phyloP scores from a whole-genome alignment of 225 moss, liverwort and hornwort genomes.

The Physcomitrium patens region DNA sequence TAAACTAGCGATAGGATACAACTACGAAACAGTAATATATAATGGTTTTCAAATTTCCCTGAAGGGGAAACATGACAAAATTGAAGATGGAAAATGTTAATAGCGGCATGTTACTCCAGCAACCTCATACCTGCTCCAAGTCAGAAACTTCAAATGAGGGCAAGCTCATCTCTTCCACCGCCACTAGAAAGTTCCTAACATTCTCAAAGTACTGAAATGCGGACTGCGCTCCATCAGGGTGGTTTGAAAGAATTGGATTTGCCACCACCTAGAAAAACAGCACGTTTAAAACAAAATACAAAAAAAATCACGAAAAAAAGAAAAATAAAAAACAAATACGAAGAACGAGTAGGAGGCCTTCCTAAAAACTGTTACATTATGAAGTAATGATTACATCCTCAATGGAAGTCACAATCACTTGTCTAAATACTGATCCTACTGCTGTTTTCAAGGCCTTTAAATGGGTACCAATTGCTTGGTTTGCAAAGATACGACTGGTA shows the following conservation, averaged over 20 bases:
- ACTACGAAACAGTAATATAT: not conserved
- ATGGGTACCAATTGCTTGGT: not conserved
- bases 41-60: not conserved
- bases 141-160: constrained; percentile 59
- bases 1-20: constrained; percentile 7
- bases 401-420: not conserved
- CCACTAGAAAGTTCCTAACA: constrained; percentile 54
- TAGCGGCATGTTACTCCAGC: not conserved
- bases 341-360: too few relatives aligned
- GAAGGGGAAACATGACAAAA: constrained; percentile 1
- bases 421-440: not conserved
- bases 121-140: constrained; percentile 46
- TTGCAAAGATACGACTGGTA: not conserved
- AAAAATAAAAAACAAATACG: too few relatives aligned
- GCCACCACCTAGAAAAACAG: constrained; percentile 41
- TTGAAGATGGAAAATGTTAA: not conserved
- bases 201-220: constrained; percentile 57
- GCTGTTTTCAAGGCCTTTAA: constrained; percentile 3
- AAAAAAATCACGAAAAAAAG: too few relatives aligned
- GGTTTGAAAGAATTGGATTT: constrained; percentile 37
- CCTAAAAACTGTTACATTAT: too few relatives aligned
- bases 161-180: constrained; percentile 52
- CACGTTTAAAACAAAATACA: not conserved
- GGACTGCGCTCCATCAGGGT: constrained; percentile 52
- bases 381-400: not conserved